Base-by-base conservation (phyloP, 2,329 filamentous ascomycete genomes). In the Aureobasidium sp. region DNA sequence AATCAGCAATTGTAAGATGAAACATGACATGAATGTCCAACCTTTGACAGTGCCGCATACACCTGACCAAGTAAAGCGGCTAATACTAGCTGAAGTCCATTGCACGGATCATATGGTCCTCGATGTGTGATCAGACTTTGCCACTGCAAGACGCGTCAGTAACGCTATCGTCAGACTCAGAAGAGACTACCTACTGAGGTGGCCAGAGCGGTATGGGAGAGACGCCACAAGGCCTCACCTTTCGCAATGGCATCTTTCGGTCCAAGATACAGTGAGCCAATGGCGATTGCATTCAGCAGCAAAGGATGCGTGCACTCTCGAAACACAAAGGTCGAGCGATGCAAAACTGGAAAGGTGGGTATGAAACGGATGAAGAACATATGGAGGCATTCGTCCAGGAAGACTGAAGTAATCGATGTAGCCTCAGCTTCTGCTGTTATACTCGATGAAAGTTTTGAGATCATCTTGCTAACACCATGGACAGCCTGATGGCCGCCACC, bases 291-390 rank as follows among this genome's bases (percentile, higher is more conserved):
- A 58, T 73, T 74, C 0, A 74, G 59, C 1, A 74, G 59, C 12
- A 74, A 59, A 14, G 71, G 66, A 52, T 73, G 70, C 1, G 69
- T 69, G 57, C 70, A 73, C 55, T 74, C 71, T 38, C 68, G 64
- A 50, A 73, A 73, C 1, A 73, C 64, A 22, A 74, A 74, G 0
- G 71, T 74, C 27, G 70, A 66, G 55, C 68, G 63, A 59, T 74
- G 71, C 14, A 74, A 58, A n/a, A 74, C 63, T 4, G 71, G 71
- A 51, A 74, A 74, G 1, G 70, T 73, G 3, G 71, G 71, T 22
- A 73, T 72, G 54, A 74, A 73, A 14, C 70, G 66, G 12, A 66
- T 65, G 52, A 74, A 74, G 60, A 74, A 74, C 70, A 74, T 73
- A 54, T 74, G 72, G 14, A 74, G 59, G 56, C 71, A 73, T 57